Evolutionary conservation across 768 basidiomycete genomes (phyloP), one percentile per base, ranked within the genome.

Genomic region (Daedaleopsis nitida): DNA sequence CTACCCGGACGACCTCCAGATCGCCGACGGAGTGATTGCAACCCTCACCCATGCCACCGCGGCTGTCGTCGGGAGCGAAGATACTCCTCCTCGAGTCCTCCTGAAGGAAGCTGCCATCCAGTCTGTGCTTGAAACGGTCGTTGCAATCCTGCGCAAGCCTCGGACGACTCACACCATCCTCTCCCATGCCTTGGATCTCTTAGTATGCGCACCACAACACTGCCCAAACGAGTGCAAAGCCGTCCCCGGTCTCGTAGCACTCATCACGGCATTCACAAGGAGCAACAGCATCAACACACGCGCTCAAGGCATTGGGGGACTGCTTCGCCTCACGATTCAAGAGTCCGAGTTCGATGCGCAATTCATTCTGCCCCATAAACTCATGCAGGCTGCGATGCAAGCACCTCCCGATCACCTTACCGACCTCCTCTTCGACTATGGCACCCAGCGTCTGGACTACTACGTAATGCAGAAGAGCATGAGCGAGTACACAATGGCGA

Each of bases 251-350:
- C 72, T 81, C 52, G 70, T 80, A 16, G 74, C 76, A 17, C 79
- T 85, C 55, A 74, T 88, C 17, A 80, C 85, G n/a, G 83, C 86
- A 0, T 80, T 80, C 24, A 70, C 87, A 32, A 80, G 85, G 43
- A 82, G 82, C 71, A 74, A 75, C 34, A 85, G 87, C 68, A 79
- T 86, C 73, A 75, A 78, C 32, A 77, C 73, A 3, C 82, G 86
- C 7, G 81, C 78, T n/a, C 68, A 71, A 70, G 1, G 86, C 81
- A 13, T 75, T 88, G 5, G 81, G 4, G 85, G 77, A 5, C 72
- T 89, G 14, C 73, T 86, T 35, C 79, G 83, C 27, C 72, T 88
- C 12, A 79, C 86, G 67, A 68, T 64, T 13, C 62, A 69, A 4
- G 75, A 78, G 12, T 69, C 76, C 1, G 81, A 85, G 60, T 67